These are phyloP conservation scores for Steccherinum ochraceum DNA, from an alignment of 768 basidiomycete genomes.

Conservation along the genomic window DNA sequence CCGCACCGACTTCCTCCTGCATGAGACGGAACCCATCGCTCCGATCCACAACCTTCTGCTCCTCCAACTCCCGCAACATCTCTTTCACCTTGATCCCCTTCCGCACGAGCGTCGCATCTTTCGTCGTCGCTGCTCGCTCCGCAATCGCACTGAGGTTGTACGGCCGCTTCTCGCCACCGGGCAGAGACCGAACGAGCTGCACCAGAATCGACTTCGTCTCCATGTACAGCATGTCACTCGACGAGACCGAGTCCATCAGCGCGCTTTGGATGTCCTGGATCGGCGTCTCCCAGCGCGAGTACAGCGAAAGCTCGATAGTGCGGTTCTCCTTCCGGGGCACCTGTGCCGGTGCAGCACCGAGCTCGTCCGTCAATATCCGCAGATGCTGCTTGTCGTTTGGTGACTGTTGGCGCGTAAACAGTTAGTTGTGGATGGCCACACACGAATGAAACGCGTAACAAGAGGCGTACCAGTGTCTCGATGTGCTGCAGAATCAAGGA, in stretches of 20 bases:
- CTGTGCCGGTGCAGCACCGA: conserved; percentile 88
- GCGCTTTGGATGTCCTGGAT: conserved; percentile 97
- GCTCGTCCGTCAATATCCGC: conserved; percentile 93
- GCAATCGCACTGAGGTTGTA: conserved; percentile 86
- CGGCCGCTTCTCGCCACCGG: conserved; percentile 79
- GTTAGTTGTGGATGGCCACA: neutral
- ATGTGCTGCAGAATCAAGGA: conserved; percentile 92
- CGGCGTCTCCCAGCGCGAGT: conserved; percentile 98
- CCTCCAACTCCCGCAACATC: conserved; percentile 95
- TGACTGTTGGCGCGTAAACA: conserved; percentile 71
- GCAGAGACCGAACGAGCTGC: conserved; percentile 92
- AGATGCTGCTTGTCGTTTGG: conserved; percentile 97
- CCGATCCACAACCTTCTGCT: conserved; percentile 78
- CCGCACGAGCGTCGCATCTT: conserved; percentile 91
- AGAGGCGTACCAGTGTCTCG: conserved; percentile 73
- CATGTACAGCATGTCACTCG: conserved; percentile 99
- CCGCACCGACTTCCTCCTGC: conserved; percentile 95
- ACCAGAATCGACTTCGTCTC: conserved; percentile 99
- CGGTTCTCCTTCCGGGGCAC: conserved; percentile 98
- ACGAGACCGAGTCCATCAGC: conserved; percentile 94
- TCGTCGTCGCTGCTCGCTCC: conserved; percentile 94
- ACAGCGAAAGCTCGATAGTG: conserved; percentile 84
- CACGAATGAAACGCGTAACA: neutral
- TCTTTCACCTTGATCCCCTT: conserved; percentile 99
- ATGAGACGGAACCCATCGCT: conserved; percentile 86